Evolutionary conservation across 1,284 basidiomycete genomes (phyloP), one percentile per base, ranked within the genome.

Genomic region (Tremellales sp.): DNA sequence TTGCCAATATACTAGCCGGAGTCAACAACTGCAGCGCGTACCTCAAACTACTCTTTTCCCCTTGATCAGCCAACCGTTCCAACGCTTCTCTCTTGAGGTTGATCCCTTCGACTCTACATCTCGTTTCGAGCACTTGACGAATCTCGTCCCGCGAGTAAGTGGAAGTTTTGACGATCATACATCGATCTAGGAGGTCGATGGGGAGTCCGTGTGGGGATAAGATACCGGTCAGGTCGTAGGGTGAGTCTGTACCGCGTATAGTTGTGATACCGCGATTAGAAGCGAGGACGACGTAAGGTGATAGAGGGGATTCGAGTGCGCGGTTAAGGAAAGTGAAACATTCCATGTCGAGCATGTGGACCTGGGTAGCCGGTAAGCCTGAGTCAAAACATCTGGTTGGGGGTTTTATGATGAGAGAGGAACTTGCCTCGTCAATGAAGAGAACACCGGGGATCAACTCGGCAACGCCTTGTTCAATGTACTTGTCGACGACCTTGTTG

Each of bases 281-380:
- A 1, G 96, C 96, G 49, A 97, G 81, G 60, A 98, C 89, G 41
- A 98, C 94, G 15, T 96, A 96, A 0, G 96, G 94, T 13, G 91
- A 90, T 84, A 98, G 91, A 15, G 89, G 86, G 1, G 90, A 92
- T 74, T 98, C 94, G 47, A 98, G 80, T 7, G 97, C 82, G 12
- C 92, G 86, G 75, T 98, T 98, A 45, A 98, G 82, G 76, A 96
- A 98, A 7, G 94, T 97, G 78, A 97, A 98, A 75, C 93, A 97
- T 74, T 98, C 96, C 69, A 97, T 93, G 74, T 98, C 94, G 58
- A 98, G 84, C 94, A 97, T 97, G 77, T 98, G 94, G 19, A 97
- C 92, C 90, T 93, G 61, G 17, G 35, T 43, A 43, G 15, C 22
- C n/a, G 22, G 19, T 29, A 25, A 21, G 13, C 27, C 17, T 48